Conservation (phyloP, 192 early-diverging fungal species). For the Coemansia sp. region DNA sequence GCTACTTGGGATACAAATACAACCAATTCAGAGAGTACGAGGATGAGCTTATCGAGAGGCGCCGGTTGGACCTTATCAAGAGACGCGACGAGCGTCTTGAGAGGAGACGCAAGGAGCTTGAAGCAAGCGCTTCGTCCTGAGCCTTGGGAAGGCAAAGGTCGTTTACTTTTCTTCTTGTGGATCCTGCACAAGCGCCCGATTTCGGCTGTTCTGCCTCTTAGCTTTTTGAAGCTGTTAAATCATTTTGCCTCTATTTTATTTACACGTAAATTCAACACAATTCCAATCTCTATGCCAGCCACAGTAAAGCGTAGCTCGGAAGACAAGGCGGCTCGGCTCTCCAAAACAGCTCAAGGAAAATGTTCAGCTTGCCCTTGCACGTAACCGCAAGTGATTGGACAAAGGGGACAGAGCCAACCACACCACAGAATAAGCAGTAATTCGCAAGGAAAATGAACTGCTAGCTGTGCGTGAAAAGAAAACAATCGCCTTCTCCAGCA, state of each 20-base stretch:
- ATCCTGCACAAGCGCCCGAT: too few species aligned
- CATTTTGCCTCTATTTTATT: not conserved
- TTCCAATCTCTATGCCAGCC: not conserved
- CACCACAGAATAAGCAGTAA: too few species aligned
- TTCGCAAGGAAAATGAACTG: too few species aligned
- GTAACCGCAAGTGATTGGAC: constrained; percentile 2
- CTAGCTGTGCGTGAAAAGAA: not conserved
- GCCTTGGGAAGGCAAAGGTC: not conserved
- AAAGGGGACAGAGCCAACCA: not conserved
- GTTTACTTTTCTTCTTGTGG: not conserved
- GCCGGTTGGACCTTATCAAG: constrained; percentile 36
- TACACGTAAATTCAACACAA: not conserved
- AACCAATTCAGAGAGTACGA: constrained; percentile 30
- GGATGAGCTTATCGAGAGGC: constrained; percentile 26
- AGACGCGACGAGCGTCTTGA: constrained; percentile 44
- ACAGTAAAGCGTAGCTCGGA: not conserved
- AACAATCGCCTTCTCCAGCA: not conserved
- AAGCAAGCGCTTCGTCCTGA: not conserved
- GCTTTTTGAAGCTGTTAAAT: not conserved
- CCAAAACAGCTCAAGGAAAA: not conserved
- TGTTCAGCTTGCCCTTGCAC: not conserved
- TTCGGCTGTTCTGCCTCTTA: too few species aligned
- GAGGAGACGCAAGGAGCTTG: constrained; percentile 6
- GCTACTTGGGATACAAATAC: constrained; percentile 35
- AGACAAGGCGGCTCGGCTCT: not conserved